Percentiles rank a stretch among this genome's conserved stretches.
These are phyloP conservation scores for Diplotaxis tenuifolia DNA, from an alignment of 345 rosid species.

Conservation along the genomic window DNA sequence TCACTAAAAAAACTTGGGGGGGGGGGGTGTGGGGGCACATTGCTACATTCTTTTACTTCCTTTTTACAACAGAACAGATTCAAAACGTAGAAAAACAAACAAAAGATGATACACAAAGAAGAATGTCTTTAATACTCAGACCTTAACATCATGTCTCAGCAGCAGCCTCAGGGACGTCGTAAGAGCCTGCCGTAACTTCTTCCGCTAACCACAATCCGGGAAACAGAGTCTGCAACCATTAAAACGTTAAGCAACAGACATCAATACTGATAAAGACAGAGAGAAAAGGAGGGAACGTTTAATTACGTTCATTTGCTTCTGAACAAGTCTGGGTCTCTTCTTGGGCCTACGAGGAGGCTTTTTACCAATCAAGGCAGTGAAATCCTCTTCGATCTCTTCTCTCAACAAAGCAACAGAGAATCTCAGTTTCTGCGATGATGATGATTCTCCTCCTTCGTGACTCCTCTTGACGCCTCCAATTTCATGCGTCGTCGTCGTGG, in stretches of 20 bases:
- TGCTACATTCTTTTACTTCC: slow-evolving; percentile 31
- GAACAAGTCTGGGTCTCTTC: slow-evolving; percentile 59
- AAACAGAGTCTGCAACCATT: slow-evolving; percentile 59
- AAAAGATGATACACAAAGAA: slow-evolving; percentile 27
- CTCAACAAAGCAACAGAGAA: slow-evolving; percentile 52
- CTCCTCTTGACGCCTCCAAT: slow-evolving; percentile 21
- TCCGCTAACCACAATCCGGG: slow-evolving; percentile 61
- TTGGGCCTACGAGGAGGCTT: slow-evolving; percentile 63
- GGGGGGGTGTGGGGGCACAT: no score
- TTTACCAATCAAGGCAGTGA: slow-evolving; percentile 43
- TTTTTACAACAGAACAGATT: slow-evolving; percentile 28
- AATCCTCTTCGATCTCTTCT: slow-evolving; percentile 72
- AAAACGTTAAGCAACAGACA: no score
- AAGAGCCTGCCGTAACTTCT: slow-evolving; percentile 52
- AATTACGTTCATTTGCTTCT: slow-evolving; percentile 63
- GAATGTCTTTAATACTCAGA: no score
- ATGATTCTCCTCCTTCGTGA: slow-evolving; percentile 10
- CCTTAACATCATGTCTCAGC: slow-evolving; percentile 38
- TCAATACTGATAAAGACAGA: no score
- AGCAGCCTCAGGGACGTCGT: slow-evolving; percentile 51
- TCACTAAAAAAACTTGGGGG: slow-evolving; percentile 16
- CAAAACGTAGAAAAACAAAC: background rate
- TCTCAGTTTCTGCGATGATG: slow-evolving; percentile 26
- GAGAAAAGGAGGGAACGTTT: background rate
- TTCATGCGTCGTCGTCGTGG: slow-evolving; percentile 3